Base-by-base conservation (phyloP, 306 rosid species). In the Casuarina cunninghamiana region DNA sequence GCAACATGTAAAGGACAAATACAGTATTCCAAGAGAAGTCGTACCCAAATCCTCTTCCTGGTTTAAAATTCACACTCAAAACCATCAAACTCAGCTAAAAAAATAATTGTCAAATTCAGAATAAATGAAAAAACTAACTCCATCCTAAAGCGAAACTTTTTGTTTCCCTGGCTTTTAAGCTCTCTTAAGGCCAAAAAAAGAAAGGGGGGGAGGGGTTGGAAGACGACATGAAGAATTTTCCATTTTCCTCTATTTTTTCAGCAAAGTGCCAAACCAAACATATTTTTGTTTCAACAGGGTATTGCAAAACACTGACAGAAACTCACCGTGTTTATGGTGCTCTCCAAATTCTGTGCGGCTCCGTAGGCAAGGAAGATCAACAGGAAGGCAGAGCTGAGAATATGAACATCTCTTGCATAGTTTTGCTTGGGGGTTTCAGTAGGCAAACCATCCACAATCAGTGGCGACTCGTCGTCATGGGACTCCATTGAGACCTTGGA, bases 11-110 rank as follows among this genome's bases (percentile, higher is more conserved):
- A 95, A 95, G 10, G 99, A 95, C 62, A 83, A 50, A 77, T 95
- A 95, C 77, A 93, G 73, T 68, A 93, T 89, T 76, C 97, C 99
- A 19, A 95, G 95, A 8, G 97, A 89, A 48, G 80, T 91, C 32
- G 97, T 93, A 1, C 99, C 99, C 85, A 95, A 85, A 79, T 87
- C 93, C 12, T 84, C 79, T 86, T 89, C 99, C 97, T 92, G 93
- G 70, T 72, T 38, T 10, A 55, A 87, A 84, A 78, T 37, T 35
- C 62, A 75, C 55, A 65, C 35, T 62, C 75, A 37, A 74, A 81
- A 71, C 16, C 16, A 37, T 12, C 79, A 73, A 15, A 69, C 19
- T 3, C 48, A 48, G 55, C 37, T 39, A 51, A 58, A 54, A 45
- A 32, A 26, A 26, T 26, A 26, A 77, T 7, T 43, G 17, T 63